Conservation (phyloP, 2,329 filamentous ascomycete genomes). For the Aspergillus persii region DNA sequence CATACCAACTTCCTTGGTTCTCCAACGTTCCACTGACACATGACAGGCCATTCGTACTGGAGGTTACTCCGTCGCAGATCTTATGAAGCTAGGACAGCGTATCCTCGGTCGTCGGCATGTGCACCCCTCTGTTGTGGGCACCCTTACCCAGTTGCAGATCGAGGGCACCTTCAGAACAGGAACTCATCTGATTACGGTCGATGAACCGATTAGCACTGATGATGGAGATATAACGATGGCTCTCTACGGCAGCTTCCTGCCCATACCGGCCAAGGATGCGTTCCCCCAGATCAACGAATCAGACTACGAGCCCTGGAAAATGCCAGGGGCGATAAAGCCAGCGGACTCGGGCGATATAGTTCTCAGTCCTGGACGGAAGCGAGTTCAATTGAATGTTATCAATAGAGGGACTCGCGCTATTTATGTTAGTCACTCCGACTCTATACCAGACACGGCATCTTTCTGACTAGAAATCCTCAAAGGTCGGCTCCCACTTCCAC, state of each 20-base stretch:
- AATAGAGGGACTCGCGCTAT: constrained; percentile 87
- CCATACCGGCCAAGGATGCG: constrained; percentile 65
- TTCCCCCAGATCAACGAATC: constrained; percentile 65
- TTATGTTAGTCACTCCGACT: constrained; percentile 57
- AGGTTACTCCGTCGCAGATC: constrained; percentile 82
- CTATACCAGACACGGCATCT: not conserved
- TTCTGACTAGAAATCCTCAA: not conserved
- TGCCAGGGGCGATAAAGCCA: constrained; percentile 76
- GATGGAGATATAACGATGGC: constrained; percentile 84
- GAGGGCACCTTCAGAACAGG: constrained; percentile 90
- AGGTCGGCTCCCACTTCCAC: constrained; percentile 90
- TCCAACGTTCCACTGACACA: not conserved
- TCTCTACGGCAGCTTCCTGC: constrained; percentile 86
- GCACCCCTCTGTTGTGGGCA: constrained; percentile 73
- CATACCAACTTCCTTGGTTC: not conserved
- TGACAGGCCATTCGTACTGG: constrained; percentile 87
- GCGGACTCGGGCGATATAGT: constrained; percentile 65
- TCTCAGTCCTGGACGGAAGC: constrained; percentile 71
- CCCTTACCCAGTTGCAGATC: constrained; percentile 81
- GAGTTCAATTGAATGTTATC: constrained; percentile 72
- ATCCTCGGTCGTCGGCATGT: constrained; percentile 95
- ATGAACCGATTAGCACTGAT: constrained; percentile 81
- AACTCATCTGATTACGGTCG: constrained; percentile 91
- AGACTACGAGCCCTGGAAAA: constrained; percentile 64
- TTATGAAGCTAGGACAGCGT: constrained; percentile 86